Percentiles rank a stretch among this genome's conserved stretches.
phyloP scores from a whole-genome alignment of 805 yeast genomes.

The Candida peoriensis region DNA sequence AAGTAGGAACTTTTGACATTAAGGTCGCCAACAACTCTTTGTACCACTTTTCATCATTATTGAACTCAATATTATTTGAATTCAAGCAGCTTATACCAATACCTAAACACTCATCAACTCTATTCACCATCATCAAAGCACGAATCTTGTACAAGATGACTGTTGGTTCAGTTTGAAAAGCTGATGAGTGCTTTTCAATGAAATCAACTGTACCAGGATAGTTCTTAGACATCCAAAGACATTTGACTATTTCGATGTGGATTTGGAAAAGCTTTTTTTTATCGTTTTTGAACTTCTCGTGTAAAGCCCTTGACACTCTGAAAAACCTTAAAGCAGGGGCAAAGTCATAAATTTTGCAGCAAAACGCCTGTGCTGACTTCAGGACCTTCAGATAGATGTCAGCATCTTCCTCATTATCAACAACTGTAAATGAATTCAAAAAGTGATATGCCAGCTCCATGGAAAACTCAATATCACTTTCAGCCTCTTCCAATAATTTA shows the following conservation, averaged over 20 bases:
- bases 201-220: conserved; percentile 32
- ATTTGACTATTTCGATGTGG: conserved; percentile 18
- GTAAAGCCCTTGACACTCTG: conserved; percentile 27
- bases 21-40: conserved; percentile 19
- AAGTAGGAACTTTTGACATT: conserved; percentile 28
- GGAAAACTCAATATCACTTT: conserved; percentile 4
- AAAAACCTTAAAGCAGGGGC: conserved; percentile 37
- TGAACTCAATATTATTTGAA: conserved; percentile 31
- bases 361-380: conserved; percentile 38
- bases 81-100: conserved; percentile 32
- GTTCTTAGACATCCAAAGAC: conserved; percentile 24
- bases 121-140: conserved; percentile 16
- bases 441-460: conserved; percentile 17
- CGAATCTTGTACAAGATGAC: conserved; percentile 34
- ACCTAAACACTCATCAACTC: conserved; percentile 8
- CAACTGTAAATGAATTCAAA: conserved; percentile 9
- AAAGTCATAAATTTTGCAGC: conserved; percentile 39
- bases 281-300: conserved; percentile 5
- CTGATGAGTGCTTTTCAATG: conserved; percentile 27
- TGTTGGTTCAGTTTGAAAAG: conserved; percentile 28
- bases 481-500: neutral
- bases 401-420: conserved; percentile 27
- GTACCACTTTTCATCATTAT: conserved; percentile 25
- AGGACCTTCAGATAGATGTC: conserved; percentile 34
- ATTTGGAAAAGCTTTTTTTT: conserved; percentile 6